Evolutionary conservation across 345 rosid genomes (phyloP).

Genomic region (Hevea brasiliensis): DNA sequence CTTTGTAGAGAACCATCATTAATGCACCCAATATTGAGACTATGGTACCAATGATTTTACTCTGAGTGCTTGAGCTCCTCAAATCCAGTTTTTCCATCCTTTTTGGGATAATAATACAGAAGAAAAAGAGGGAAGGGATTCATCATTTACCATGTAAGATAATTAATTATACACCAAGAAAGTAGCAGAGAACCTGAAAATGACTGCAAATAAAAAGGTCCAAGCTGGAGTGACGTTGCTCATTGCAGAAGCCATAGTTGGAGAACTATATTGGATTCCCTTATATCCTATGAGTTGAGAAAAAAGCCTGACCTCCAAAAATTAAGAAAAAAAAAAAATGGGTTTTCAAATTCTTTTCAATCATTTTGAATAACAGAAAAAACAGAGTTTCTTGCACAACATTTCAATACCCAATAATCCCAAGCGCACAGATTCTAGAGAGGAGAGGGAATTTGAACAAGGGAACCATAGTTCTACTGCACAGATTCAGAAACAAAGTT

Average conservation of each 20-base stretch:
- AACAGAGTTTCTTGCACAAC: neutral
- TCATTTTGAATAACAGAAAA: neutral
- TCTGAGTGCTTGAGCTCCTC: conserved; percentile 23
- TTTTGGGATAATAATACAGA: neutral
- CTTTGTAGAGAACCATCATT: conserved; percentile 29
- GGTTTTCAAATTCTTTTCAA: neutral
- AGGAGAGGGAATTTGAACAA: conserved; percentile 4
- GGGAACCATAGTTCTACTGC: neutral
- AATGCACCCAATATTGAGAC: conserved; percentile 37
- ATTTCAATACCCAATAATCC: neutral
- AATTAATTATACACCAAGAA: neutral
- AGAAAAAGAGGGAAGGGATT: neutral
- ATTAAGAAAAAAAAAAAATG: neutral
- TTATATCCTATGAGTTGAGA: conserved; percentile 24
- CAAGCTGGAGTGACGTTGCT: conserved; percentile 48
- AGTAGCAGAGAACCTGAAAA: conserved; percentile 18
- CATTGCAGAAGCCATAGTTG: conserved; percentile 53
- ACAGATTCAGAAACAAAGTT: neutral
- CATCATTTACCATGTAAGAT: neutral
- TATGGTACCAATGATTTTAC: conserved; percentile 30
- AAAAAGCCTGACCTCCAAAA: conserved; percentile 22
- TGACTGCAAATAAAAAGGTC: conserved; percentile 32
- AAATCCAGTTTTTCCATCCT: conserved; percentile 42
- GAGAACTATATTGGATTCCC: conserved; percentile 40
- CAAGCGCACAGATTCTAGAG: neutral